These are phyloP conservation scores for Thelonectria discophora DNA, from an alignment of 2,329 filamentous ascomycete genomes.

Conservation along the genomic window DNA sequence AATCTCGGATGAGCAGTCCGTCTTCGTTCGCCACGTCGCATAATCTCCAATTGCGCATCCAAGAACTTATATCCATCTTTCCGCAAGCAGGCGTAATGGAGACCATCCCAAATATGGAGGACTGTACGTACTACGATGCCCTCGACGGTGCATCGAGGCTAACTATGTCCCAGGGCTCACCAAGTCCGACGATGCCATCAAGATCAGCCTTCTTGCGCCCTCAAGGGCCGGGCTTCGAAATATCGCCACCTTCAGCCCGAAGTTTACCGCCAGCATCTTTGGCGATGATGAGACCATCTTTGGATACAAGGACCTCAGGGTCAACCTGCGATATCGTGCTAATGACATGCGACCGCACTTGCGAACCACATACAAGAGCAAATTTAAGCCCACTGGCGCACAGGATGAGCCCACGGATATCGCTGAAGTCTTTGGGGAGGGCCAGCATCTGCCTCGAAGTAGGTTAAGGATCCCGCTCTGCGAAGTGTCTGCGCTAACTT, in stretches of 20 bases:
- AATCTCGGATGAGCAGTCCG: background rate
- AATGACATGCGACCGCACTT: constrained; percentile 82
- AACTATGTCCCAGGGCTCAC: constrained; percentile 60
- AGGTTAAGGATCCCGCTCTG: constrained; percentile 43
- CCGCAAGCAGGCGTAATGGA: constrained; percentile 39
- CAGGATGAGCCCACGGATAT: constrained; percentile 75
- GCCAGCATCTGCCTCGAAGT: constrained; percentile 74
- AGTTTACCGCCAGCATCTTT: constrained; percentile 91
- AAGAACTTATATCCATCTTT: background rate
- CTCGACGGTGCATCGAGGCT: constrained; percentile 21
- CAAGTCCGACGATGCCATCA: constrained; percentile 69
- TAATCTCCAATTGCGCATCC: background rate
- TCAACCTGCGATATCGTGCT: constrained; percentile 74
- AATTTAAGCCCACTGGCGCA: constrained; percentile 72
- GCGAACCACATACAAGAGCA: constrained; percentile 74
- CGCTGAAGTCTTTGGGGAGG: constrained; percentile 68
- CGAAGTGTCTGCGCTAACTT: constrained; percentile 21
- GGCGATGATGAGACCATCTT: constrained; percentile 93
- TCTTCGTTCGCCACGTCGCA: constrained; percentile 2
- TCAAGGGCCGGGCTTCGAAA: constrained; percentile 61
- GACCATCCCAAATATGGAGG: constrained; percentile 43
- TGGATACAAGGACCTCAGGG: constrained; percentile 83
- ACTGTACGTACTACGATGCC: constrained; percentile 43
- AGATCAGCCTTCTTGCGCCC: constrained; percentile 66
- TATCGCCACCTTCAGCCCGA: constrained; percentile 78